Percentiles rank a stretch among this genome's conserved stretches.
These are phyloP conservation scores for Auriscalpium microsporum DNA, from an alignment of 768 basidiomycete genomes.

Conservation along the genomic window DNA sequence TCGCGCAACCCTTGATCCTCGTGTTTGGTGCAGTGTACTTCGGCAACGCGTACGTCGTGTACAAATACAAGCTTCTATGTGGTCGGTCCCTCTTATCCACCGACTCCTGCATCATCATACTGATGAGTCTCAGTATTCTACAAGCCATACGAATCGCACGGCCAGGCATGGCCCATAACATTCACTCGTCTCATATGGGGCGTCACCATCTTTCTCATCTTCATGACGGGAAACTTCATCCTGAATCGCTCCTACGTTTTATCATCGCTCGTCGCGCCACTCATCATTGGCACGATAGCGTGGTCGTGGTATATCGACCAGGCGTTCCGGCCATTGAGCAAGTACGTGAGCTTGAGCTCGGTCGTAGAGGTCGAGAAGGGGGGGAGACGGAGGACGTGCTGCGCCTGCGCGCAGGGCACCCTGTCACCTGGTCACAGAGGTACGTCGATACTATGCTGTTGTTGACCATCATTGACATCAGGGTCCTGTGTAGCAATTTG, in stretches of 20 bases:
- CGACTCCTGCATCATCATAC: background rate
- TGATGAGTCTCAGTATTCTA: conserved; percentile 69
- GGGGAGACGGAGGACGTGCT: conserved; percentile 72
- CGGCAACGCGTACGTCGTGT: conserved; percentile 90
- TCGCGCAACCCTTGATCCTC: conserved; percentile 91
- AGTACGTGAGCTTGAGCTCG: conserved; percentile 78
- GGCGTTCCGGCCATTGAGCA: conserved; percentile 63
- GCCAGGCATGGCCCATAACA: conserved; percentile 96
- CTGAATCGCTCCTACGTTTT: conserved; percentile 52
- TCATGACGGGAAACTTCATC: conserved; percentile 96
- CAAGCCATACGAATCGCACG: conserved; percentile 95
- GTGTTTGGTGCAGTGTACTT: conserved; percentile 96
- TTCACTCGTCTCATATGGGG: conserved; percentile 90
- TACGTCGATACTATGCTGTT: conserved; percentile 21
- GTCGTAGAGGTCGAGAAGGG: conserved; percentile 86
- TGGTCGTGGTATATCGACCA: conserved; percentile 78
- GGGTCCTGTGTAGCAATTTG: conserved; percentile 47
- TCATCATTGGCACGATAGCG: conserved; percentile 63
- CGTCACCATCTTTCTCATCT: conserved; percentile 84
- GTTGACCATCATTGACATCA: background rate
- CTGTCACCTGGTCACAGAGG: conserved; percentile 88
- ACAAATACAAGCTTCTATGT: conserved; percentile 95
- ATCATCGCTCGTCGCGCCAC: conserved; percentile 59
- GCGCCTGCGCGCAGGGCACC: conserved; percentile 70
- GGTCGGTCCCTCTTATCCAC: background rate